Evolutionary conservation across 2,329 filamentous ascomycete genomes (phyloP).

Genomic region (Incumbomyces delicatus): DNA sequence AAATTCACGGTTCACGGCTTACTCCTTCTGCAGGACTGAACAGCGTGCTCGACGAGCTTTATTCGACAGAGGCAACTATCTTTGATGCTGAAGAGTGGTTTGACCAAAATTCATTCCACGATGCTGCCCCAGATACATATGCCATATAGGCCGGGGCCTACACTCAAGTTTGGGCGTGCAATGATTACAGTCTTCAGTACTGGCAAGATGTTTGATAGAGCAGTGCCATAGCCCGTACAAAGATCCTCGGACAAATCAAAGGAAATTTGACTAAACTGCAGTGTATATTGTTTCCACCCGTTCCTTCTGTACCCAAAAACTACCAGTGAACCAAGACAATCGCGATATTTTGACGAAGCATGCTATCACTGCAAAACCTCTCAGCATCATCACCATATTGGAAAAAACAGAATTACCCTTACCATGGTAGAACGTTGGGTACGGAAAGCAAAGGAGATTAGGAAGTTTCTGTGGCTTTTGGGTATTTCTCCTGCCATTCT

Average conservation of each 20-base stretch:
- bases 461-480: no score
- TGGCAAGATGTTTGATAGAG: not conserved
- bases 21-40: constrained; percentile 4
- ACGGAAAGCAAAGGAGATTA: no score
- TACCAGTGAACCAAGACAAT: constrained; percentile 1
- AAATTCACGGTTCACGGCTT: not conserved
- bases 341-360: not conserved
- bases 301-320: not conserved
- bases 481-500: no score
- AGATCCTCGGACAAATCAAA: constrained; percentile 1
- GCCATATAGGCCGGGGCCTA: not conserved
- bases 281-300: constrained; percentile 2
- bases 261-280: constrained; percentile 1
- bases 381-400: no score
- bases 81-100: constrained; percentile 8
- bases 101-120: constrained; percentile 6
- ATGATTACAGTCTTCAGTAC: constrained; percentile 2
- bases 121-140: constrained; percentile 3
- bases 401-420: no score
- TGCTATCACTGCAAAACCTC: not conserved
- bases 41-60: constrained; percentile 4
- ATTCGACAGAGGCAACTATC: constrained; percentile 7
- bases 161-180: not conserved
- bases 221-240: not conserved
- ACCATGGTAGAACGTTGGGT: no score